Evolutionary conservation across 2,329 filamentous ascomycete species (phyloP).

Genomic region (Claviceps fusiformis): DNA sequence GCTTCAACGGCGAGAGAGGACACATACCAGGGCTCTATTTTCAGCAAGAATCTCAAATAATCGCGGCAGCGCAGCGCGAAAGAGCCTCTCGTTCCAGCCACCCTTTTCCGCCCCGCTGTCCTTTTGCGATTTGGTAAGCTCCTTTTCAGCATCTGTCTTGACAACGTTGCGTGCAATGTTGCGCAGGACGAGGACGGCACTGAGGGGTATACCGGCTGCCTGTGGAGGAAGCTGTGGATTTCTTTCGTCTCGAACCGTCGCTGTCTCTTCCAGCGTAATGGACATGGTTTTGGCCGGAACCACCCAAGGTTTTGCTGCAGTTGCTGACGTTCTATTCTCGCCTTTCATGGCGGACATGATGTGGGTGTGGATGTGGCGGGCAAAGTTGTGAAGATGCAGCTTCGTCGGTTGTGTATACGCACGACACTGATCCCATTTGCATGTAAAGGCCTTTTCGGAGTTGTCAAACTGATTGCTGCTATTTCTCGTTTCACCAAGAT

Average conservation of each 20-base stretch:
- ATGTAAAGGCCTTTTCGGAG: conserved; percentile 38
- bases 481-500: conserved; percentile 45
- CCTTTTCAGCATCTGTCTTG: conserved; percentile 46
- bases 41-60: conserved; percentile 58
- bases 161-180: conserved; percentile 60
- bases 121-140: conserved; percentile 34
- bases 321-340: conserved; percentile 7
- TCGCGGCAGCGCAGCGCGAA: conserved; percentile 49
- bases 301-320: conserved; percentile 27
- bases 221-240: conserved; percentile 45
- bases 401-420: conserved; percentile 36
- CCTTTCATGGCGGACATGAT: conserved; percentile 27
- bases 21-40: conserved; percentile 46
- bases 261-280: conserved; percentile 42
- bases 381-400: conserved; percentile 37
- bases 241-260: conserved; percentile 40
- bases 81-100: conserved; percentile 55
- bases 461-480: conserved; percentile 45
- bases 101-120: conserved; percentile 29
- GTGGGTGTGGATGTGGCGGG: conserved; percentile 57
- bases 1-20: background rate
- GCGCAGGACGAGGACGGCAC: conserved; percentile 61
- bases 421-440: conserved; percentile 54
- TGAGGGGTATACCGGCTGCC: conserved; percentile 66
- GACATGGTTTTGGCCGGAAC: conserved; percentile 41